Percentiles rank a stretch among this genome's conserved stretches.
These are phyloP conservation scores for Brettanomyces anomalus DNA, from an alignment of 805 yeast genomes.

Conservation along the genomic window DNA sequence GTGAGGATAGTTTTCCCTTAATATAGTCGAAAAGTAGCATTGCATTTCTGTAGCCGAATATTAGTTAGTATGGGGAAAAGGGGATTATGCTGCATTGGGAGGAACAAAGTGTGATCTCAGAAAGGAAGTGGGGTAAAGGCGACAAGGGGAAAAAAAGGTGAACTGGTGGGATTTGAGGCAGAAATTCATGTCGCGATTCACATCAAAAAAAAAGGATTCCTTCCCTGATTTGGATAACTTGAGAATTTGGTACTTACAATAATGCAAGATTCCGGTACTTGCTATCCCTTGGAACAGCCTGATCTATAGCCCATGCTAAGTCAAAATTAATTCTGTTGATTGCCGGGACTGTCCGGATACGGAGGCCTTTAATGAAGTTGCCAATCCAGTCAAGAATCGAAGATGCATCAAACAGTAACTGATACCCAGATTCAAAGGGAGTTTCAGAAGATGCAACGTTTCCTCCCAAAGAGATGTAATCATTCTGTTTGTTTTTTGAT, in stretches of 20 bases:
- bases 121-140: not conserved
- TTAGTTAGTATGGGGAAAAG: not conserved
- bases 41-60: slow-evolving; percentile 7
- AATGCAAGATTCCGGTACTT: slow-evolving; percentile 15
- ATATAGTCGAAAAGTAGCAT: slow-evolving; percentile 10
- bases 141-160: not conserved
- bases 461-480: too few relatives aligned
- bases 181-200: not conserved
- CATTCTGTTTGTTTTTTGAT: too few relatives aligned
- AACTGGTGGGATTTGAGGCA: too few relatives aligned
- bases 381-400: slow-evolving; percentile 3
- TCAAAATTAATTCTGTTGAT: slow-evolving; percentile 11
- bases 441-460: too few relatives aligned
- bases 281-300: slow-evolving; percentile 15
- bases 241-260: slow-evolving; percentile 14
- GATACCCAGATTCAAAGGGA: too few relatives aligned
- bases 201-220: not conserved
- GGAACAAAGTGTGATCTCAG: too few relatives aligned
- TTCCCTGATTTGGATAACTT: not conserved
- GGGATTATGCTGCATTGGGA: too few relatives aligned
- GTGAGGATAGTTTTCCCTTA: slow-evolving; percentile 4
- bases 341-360: slow-evolving; percentile 6
- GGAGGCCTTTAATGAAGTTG: not conserved
- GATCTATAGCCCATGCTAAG: slow-evolving; percentile 13
- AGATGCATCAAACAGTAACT: not conserved